Evolutionary conservation across 176 grass and related monocot genomes (phyloP), one percentile per base, ranked within the genome.

Genomic region (Eragrostis curvula): DNA sequence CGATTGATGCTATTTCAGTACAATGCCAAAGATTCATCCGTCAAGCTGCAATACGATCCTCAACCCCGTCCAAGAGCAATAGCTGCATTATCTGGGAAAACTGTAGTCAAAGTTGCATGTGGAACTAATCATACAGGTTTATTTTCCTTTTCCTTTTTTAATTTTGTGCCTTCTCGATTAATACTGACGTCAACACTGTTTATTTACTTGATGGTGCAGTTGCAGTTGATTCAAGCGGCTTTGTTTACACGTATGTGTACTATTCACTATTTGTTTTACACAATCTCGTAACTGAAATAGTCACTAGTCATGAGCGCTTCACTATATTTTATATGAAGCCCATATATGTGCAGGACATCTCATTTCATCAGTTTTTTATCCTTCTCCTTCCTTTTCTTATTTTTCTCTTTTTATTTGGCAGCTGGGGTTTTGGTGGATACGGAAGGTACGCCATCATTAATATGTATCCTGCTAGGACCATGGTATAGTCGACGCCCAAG

Each of bases 121-220:
- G 96, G 96, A 85, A 94, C 92, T 86, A 99, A 99, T 76, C 96
- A 99, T 87, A 93, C 96, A 93, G 96, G 96, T 99, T 92, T 43
- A 17, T 47, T 60, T 79, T 60, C 46, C 80, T 40, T 12, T 40
- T 17, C 29, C 12, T 46, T 17, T 49, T 47, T 53, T 68, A 66
- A 51, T 83, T 85, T 50, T 78, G 32, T 85, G 8, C 44, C 16
- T 64, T 66, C 7, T 57, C 57, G 61, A 68, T 80, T 75, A 83
- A 77, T 2, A 32, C 73, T 50, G 64, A 90, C 68, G 8, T 73
- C 41, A 42, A 79, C n/a, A 42, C 23, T 16, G 17, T 90, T 89
- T 68, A 44, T 79, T 32, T 87, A 44, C 75, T 66, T 84, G 46
- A 65, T 87, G 29, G 83, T 90, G 67, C 89, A 99, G 96, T 99